Evolutionary conservation across 371 early-diverging fungal genomes (phyloP).

Genomic region (Rhizopus stolonifer): DNA sequence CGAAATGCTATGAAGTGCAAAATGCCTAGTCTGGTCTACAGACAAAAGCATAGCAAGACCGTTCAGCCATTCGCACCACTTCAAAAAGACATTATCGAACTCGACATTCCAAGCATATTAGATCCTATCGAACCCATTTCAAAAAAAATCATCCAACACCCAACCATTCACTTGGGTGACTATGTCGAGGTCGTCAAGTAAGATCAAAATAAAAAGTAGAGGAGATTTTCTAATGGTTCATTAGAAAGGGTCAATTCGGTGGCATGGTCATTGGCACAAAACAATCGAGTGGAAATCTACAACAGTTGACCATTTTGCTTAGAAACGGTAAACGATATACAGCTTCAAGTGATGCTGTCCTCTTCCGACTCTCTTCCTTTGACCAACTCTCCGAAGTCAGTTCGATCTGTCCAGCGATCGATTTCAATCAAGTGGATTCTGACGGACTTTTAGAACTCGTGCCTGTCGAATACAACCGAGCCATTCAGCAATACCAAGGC

Average conservation of each 20-base stretch:
- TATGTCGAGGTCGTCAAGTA: constrained; percentile 60
- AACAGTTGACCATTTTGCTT: constrained; percentile 40
- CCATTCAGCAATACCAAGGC: constrained; percentile 30
- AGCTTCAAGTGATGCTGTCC: constrained; percentile 50
- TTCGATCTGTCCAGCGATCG: too few species aligned
- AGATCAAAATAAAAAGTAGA: neutral
- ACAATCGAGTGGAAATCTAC: constrained; percentile 44
- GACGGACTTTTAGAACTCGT: too few species aligned
- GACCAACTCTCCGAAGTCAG: constrained; percentile 8
- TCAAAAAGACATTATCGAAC: neutral
- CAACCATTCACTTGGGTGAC: constrained; percentile 43
- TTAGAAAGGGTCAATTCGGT: constrained; percentile 43
- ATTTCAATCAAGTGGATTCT: too few species aligned
- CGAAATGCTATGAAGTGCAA: constrained; percentile 3
- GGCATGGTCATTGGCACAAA: constrained; percentile 48
- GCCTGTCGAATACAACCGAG: too few species aligned
- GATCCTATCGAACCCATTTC: neutral
- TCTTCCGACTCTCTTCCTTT: constrained; percentile 48
- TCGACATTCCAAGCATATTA: neutral
- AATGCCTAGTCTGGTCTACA: neutral
- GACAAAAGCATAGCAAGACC: constrained; percentile 5
- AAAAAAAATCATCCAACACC: neutral
- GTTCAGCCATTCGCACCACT: neutral
- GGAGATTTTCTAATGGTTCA: neutral
- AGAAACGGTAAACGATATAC: constrained; percentile 36